Conservation (phyloP, 371 early-diverging fungal genomes). For the Rhizomucor pusillus region DNA sequence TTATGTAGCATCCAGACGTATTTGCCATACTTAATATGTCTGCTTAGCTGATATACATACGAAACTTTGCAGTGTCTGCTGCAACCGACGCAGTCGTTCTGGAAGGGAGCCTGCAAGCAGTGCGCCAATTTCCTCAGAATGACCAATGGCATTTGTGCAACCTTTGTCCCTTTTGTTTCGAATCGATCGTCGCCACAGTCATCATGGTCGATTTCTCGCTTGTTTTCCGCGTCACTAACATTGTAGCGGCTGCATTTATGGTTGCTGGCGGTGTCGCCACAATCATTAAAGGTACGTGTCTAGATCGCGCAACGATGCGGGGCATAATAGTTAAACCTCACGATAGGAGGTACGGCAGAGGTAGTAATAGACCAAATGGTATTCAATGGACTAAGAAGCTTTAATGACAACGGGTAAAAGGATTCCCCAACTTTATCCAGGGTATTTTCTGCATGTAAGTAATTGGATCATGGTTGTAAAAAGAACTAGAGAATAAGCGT, state of each 20-base stretch:
- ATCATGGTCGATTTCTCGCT: background rate
- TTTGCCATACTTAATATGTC: too few species aligned
- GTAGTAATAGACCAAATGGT: background rate
- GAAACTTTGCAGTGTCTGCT: too few species aligned
- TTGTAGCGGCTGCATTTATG: slow-evolving; percentile 14
- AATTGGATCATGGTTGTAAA: background rate
- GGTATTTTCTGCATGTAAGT: slow-evolving; percentile 18
- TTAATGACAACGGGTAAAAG: background rate
- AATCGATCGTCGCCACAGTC: slow-evolving; percentile 4
- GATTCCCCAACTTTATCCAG: slow-evolving; percentile 19
- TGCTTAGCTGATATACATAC: too few species aligned
- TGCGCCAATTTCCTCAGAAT: too few species aligned
- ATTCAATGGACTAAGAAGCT: background rate
- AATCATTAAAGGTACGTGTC: slow-evolving; percentile 10
- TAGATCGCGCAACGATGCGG: background rate
- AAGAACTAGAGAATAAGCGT: background rate
- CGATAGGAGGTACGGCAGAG: slow-evolving; percentile 1
- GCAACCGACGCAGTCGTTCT: too few species aligned
- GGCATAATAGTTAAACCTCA: background rate
- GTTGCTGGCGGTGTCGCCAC: slow-evolving; percentile 15
- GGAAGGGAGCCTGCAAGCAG: too few species aligned
- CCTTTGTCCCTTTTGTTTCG: background rate
- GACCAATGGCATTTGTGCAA: too few species aligned
- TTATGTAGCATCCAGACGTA: too few species aligned
- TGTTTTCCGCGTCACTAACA: slow-evolving; percentile 14